Evolutionary conservation across 768 basidiomycete genomes (phyloP), one percentile per base, ranked within the genome.

Genomic region (Galerina sulciceps): DNA sequence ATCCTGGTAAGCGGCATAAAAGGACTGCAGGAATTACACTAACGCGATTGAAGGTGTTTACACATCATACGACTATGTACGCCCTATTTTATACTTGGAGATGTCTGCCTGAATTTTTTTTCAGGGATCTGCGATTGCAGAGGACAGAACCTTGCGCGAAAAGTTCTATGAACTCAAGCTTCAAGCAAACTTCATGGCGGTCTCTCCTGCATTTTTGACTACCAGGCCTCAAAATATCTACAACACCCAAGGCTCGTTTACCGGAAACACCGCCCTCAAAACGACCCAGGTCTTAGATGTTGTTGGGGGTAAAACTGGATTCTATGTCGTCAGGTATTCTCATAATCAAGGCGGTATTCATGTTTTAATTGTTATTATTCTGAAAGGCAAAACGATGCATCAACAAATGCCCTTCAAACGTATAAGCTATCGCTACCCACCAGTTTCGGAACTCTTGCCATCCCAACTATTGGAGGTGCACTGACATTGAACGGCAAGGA

Each of bases 111-210:
- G 57, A n/a, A 62, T 23, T 38, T 42, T 35, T 47, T 40, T 6
- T 5, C 41, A 82, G 81, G 82, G 81, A 6, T 71, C 79, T 4
- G 79, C 80, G 4, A 81, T 83, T 43, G 77, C 81, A 9, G 82
- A 83, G 70, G 81, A 82, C 54, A 73, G 82, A 37, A 79, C 80
- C 2, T 73, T 83, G 20, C 76, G 82, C 22, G 82, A 84, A 60
- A 84, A 84, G 62, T 82, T 77, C 65, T 82, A 83, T 51, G 82
- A 84, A 57, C 67, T 82, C 49, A 84, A 84, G 63, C 65, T 82
- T 15, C 80, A 82, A 64, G 79, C 81, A 36, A 78, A 79, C 65
- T 83, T 83, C 71, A 69, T 82, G 45, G 75, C 76, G 2, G 82
- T 79, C 34, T 81, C 80, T 42, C 81, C 81, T 5, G 80, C 82